Base-by-base conservation (phyloP, 352 stramenopile genomes). In the Pythium diclinum region DNA sequence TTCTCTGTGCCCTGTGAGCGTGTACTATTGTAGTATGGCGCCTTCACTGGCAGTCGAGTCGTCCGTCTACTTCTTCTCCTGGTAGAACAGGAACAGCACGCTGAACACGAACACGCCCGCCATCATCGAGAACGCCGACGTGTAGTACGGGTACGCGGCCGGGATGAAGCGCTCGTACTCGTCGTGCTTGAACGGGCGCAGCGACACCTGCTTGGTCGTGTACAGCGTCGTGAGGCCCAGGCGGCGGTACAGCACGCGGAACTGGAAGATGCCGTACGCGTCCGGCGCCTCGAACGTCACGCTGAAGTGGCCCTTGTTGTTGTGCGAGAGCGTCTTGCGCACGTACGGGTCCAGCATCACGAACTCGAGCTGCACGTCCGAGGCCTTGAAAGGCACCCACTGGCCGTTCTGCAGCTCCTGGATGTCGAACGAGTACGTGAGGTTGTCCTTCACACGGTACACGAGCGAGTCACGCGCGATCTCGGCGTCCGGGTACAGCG, bases 91-190 rank as follows among this genome's bases (percentile, higher is more conserved):
- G 72, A 97, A 97, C 55, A 91, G 86, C 56, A 92, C 74, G 68
- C 81, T 94, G 63, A 97, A 97, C 44, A 97, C 64, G 61, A 97
- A 92, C 59, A 98, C 91, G 38, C 85, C 92, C 8, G 75, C 71
- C 88, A 97, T 97, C 73, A 96, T 92, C 30, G 88, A 94, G 65
- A 98, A 95, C 30, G 88, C 86, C 42, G 84, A 93, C 3, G 85
- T 78, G 71, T 98, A 98, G 81, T 98, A 98, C 44, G 92, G 93
- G 71, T 90, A 97, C 28, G 93, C 93, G 7, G 82, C 85, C 3
- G 88, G 78, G 59, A 98, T 97, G 77, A 97, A 98, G 59, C 93
- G 84, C 73, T 97, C 91, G 79, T 97, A 98, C 76, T 98, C 93
- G 77, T 97, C 92, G 78, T 98, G 93, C 77, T 97, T 97, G 83